phyloP scores from a whole-genome alignment of 805 yeast species.

The Wickerhamomyces queroliae region DNA sequence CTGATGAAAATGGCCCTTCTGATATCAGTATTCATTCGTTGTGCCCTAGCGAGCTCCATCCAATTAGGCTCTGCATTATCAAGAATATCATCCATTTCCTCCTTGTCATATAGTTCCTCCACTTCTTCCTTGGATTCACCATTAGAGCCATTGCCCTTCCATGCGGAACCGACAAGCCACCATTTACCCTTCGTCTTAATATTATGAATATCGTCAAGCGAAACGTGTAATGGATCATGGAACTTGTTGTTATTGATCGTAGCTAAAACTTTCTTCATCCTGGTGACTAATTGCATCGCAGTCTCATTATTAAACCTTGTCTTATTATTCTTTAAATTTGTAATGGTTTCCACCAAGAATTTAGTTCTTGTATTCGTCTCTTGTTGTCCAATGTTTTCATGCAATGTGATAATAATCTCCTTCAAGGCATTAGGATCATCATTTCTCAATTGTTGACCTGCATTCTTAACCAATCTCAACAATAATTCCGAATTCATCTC shows the following conservation, averaged over 20 bases:
- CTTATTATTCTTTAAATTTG: constrained; percentile 83
- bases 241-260: constrained; percentile 38
- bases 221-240: constrained; percentile 78
- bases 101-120: constrained; percentile 9
- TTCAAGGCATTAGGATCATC: constrained; percentile 88
- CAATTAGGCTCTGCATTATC: constrained; percentile 58
- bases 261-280: constrained; percentile 62
- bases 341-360: constrained; percentile 79
- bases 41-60: constrained; percentile 78
- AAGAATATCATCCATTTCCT: constrained; percentile 13
- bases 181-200: constrained; percentile 86
- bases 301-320: constrained; percentile 48
- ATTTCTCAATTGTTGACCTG: constrained; percentile 80
- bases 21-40: constrained; percentile 92
- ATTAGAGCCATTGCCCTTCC: constrained; percentile 62
- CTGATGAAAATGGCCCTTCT: constrained; percentile 92
- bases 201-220: constrained; percentile 73
- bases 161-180: constrained; percentile 99
- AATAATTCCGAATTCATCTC: constrained; percentile 77
- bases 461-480: constrained; percentile 61
- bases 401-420: constrained; percentile 62
- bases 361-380: constrained; percentile 56
- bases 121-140: constrained; percentile 17
- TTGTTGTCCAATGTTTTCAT: constrained; percentile 31
- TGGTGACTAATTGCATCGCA: constrained; percentile 43